phyloP scores from a whole-genome alignment of 2,329 filamentous ascomycete genomes.

The Pyrenophora tritici-repentis region DNA sequence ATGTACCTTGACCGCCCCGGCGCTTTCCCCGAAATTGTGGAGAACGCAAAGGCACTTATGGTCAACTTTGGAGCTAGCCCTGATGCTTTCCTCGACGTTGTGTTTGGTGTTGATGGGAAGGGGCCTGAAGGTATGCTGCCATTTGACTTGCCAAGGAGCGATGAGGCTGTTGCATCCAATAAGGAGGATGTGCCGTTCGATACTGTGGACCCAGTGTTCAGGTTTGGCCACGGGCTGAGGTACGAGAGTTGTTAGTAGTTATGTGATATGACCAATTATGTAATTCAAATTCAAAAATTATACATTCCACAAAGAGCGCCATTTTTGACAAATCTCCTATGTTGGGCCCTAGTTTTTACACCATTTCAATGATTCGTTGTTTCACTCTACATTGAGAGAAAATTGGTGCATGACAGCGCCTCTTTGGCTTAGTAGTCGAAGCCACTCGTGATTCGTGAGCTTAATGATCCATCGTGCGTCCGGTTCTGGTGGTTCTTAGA shows the following conservation, averaged over 20 bases:
- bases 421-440: too few species aligned
- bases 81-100: slow-evolving; percentile 53
- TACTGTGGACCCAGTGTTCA: slow-evolving; percentile 43
- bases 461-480: too few species aligned
- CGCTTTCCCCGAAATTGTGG: slow-evolving; percentile 51
- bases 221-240: slow-evolving; percentile 43
- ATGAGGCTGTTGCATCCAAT: slow-evolving; percentile 46
- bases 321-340: too few species aligned
- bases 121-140: slow-evolving; percentile 52
- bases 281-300: too few species aligned
- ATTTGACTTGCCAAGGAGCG: slow-evolving; percentile 55
- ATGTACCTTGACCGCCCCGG: slow-evolving; percentile 53
- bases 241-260: slow-evolving; percentile 21
- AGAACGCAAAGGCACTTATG: slow-evolving; percentile 47
- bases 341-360: too few species aligned
- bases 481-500: too few species aligned
- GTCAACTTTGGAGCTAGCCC: slow-evolving; percentile 50
- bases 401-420: too few species aligned
- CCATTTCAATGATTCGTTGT: too few species aligned
- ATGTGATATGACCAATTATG: too few species aligned
- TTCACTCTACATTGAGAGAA: too few species aligned
- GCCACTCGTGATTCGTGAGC: too few species aligned
- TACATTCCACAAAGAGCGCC: too few species aligned
- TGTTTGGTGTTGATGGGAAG: slow-evolving; percentile 46
- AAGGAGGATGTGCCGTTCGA: slow-evolving; percentile 48